Conservation (phyloP, 495 filamentous ascomycete genomes). For the Poronia punctata region DNA sequence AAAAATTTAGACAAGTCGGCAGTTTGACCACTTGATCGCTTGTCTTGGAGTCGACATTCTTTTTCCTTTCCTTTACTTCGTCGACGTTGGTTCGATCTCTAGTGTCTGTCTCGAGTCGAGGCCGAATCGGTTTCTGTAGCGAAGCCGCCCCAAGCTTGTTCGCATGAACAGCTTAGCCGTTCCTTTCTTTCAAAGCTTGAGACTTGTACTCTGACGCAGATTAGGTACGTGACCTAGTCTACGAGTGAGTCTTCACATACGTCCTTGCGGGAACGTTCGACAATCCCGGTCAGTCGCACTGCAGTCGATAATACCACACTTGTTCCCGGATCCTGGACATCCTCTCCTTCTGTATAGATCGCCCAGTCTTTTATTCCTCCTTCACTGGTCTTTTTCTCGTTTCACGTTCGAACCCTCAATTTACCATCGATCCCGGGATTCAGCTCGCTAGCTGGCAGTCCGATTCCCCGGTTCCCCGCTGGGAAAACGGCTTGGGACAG, state of each 20-base stretch:
- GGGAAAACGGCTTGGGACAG: neutral
- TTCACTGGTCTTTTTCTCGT: slow-evolving; percentile 2
- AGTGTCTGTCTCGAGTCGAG: slow-evolving; percentile 1
- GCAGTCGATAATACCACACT: slow-evolving; percentile 10
- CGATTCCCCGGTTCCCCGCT: neutral
- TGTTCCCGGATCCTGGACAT: slow-evolving; percentile 3
- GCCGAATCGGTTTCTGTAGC: slow-evolving; percentile 10
- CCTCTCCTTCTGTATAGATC: slow-evolving; percentile 4
- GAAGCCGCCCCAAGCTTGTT: slow-evolving; percentile 14
- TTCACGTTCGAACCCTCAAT: slow-evolving; percentile 2
- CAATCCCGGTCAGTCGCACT: slow-evolving; percentile 10
- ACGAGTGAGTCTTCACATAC: no score
- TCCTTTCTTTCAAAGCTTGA: neutral
- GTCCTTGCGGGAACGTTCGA: slow-evolving; percentile 5
- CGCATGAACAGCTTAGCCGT: slow-evolving; percentile 20
- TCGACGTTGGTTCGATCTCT: slow-evolving; percentile 11
- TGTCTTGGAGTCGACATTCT: neutral
- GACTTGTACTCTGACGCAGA: no score
- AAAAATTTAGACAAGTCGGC: neutral
- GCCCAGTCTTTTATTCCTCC: slow-evolving; percentile 2
- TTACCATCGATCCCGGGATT: slow-evolving; percentile 2
- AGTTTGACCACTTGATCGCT: no score
- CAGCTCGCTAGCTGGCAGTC: slow-evolving; percentile 3
- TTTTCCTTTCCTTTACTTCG: slow-evolving; percentile 6
- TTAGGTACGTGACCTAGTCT: no score